Evolutionary conservation across 2,329 filamentous ascomycete species (phyloP), one percentile per base, ranked within the genome.

Genomic region (Neoascochyta sp.): DNA sequence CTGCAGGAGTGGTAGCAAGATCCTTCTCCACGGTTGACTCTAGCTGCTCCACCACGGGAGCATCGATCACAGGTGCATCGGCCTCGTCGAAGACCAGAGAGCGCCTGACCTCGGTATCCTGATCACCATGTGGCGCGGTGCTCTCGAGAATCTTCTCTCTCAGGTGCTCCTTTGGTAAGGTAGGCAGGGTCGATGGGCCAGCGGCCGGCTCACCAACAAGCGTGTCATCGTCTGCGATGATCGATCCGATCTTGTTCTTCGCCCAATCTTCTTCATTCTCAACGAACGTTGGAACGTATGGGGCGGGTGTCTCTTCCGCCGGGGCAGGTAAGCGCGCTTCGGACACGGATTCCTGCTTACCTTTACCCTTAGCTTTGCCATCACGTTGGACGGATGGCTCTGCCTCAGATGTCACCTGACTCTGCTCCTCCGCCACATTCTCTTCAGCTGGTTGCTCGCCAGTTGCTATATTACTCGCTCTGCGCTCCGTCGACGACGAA

Each of bases 251-350:
- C 5, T 39, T 46, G 18, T 50, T 46, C 27, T 51, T 50, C 3
- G 26, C 36, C 57, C 57, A 61, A 4, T 55, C 51, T 8, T 55
- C 47, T 33, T 61, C 56, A 15, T 59, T 50, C 4, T 57, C 50
- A 9, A 52, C 37, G 19, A 58, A 59, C 1, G 45, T 52, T 1
- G 52, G 54, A 7, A 50, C 27, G 28, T 45, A 45, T 10, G 43
- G 43, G 9, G 45, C 39, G 1, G 29, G 21, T 1, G 22, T 13
- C 9, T 43, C 30, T 28, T 45, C 28, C 3, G 22, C n/a, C 3
- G 34, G 27, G 7, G 24, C 22, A 11, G 35, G 24, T 9, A 29
- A 15, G 4, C 22, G 32, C 5, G 37, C 27, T 11, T 36, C 34
- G 5, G 26, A 18, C 8, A 30, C 17, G 24, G 3, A 39, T 34